Evolutionary conservation across 2,329 filamentous ascomycete species (phyloP).

Genomic region (Gaeumannomyces sp.): DNA sequence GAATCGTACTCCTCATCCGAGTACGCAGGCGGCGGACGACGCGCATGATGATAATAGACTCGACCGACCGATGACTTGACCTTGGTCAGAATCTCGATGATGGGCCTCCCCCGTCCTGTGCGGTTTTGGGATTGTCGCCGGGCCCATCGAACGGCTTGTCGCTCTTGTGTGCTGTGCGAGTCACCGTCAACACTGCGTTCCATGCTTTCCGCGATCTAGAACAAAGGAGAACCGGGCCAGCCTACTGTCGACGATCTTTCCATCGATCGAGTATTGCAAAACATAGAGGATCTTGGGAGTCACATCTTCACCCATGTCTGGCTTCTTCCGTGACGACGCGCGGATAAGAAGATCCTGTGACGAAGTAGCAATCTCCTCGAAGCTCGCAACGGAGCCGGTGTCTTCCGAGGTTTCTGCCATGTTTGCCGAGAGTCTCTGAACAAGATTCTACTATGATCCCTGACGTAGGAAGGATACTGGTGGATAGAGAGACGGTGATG

Average conservation of each 20-base stretch:
- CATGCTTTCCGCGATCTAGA: background rate
- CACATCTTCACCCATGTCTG: slow-evolving; percentile 15
- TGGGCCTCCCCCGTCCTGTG: slow-evolving; percentile 23
- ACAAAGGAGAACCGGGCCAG: background rate
- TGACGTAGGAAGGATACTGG: too few species aligned
- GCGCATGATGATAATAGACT: background rate
- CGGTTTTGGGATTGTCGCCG: slow-evolving; percentile 21
- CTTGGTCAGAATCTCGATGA: slow-evolving; percentile 38
- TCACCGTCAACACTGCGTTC: background rate
- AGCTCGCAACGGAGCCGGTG: slow-evolving; percentile 25
- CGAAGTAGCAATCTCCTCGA: slow-evolving; percentile 23
- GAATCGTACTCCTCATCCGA: slow-evolving; percentile 22
- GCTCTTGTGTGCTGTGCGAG: slow-evolving; percentile 30
- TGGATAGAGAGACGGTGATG: background rate
- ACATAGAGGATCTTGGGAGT: slow-evolving; percentile 36
- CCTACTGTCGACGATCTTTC: slow-evolving; percentile 31
- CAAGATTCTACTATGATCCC: background rate
- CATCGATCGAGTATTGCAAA: slow-evolving; percentile 31
- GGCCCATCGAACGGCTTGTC: slow-evolving; percentile 30
- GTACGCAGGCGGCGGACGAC: slow-evolving; percentile 12
- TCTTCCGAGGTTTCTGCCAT: slow-evolving; percentile 16
- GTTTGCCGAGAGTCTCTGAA: background rate
- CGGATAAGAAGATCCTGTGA: slow-evolving; percentile 8
- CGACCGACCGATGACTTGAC: slow-evolving; percentile 18
- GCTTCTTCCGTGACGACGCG: slow-evolving; percentile 15